These are phyloP conservation scores for Alternaria brassicae DNA, from an alignment of 2,329 filamentous ascomycete genomes.

Conservation along the genomic window DNA sequence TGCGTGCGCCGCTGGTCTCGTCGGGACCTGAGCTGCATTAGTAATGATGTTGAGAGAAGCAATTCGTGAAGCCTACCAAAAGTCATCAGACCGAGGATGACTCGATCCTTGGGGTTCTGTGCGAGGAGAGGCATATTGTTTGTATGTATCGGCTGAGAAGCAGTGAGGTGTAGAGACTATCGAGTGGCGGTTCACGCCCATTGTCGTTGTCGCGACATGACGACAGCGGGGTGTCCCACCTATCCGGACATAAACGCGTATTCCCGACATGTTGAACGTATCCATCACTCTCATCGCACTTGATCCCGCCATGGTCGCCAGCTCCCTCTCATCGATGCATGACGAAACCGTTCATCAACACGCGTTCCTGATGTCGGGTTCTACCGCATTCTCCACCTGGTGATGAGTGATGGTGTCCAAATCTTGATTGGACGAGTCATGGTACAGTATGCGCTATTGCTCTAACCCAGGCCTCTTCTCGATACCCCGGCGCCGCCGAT, in stretches of 20 bases:
- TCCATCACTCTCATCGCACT: neutral
- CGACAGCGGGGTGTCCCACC: conserved; percentile 25
- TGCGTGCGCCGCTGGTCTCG: conserved; percentile 68
- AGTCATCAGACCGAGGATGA: conserved; percentile 88
- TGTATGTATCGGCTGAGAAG: neutral
- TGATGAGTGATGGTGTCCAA: neutral
- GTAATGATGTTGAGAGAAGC: conserved; percentile 9
- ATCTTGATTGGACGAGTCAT: neutral
- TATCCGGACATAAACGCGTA: conserved; percentile 12
- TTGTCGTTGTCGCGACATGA: conserved; percentile 11
- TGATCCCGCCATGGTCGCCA: neutral
- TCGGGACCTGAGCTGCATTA: conserved; percentile 56
- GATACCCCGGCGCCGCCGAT: conserved; percentile 19
- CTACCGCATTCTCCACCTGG: neutral
- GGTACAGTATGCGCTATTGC: neutral
- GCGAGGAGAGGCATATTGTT: conserved; percentile 38
- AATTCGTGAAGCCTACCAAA: conserved; percentile 59
- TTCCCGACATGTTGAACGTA: neutral
- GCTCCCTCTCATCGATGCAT: neutral
- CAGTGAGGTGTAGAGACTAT: neutral
- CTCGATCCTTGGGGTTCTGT: conserved; percentile 64
- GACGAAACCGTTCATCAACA: neutral
- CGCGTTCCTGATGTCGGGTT: neutral
- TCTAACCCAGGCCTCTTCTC: neutral
- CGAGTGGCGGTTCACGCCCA: neutral